Evolutionary conservation across 2,329 filamentous ascomycete species (phyloP).

Genomic region (Microcyclospora tardicrescens): DNA sequence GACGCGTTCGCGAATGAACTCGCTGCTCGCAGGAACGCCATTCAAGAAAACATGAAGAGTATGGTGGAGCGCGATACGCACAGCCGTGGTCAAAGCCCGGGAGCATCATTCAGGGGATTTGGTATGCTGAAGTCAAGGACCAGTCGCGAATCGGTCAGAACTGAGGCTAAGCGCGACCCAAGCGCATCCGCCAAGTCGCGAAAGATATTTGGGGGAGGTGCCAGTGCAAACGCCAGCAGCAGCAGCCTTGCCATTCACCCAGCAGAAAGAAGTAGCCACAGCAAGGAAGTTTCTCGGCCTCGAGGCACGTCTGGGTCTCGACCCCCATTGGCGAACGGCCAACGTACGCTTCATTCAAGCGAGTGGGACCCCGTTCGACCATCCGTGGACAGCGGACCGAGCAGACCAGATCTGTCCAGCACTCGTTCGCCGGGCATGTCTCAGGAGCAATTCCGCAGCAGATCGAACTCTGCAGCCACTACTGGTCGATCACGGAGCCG

Average conservation of each 20-base stretch:
- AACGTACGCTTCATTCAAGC: slow-evolving; percentile 13
- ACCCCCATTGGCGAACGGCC: slow-evolving; percentile 9
- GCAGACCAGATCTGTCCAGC: not conserved
- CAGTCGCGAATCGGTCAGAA: slow-evolving; percentile 49
- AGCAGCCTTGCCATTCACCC: slow-evolving; percentile 16
- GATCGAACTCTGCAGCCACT: slow-evolving; percentile 42
- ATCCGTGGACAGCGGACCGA: slow-evolving; percentile 22
- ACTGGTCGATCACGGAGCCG: slow-evolving; percentile 43
- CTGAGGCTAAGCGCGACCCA: slow-evolving; percentile 33
- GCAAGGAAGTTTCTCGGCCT: slow-evolving; percentile 13
- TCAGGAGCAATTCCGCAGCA: slow-evolving; percentile 32
- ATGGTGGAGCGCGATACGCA: slow-evolving; percentile 50
- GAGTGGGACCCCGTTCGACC: slow-evolving; percentile 19
- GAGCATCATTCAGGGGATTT: slow-evolving; percentile 39
- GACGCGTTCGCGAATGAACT: slow-evolving; percentile 64
- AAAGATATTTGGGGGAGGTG: slow-evolving; percentile 43
- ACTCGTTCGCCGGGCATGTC: slow-evolving; percentile 26
- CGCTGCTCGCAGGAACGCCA: slow-evolving; percentile 54
- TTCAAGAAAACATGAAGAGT: slow-evolving; percentile 60
- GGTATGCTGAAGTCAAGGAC: slow-evolving; percentile 54
- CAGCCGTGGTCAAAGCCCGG: slow-evolving; percentile 23
- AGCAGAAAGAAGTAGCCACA: slow-evolving; percentile 11
- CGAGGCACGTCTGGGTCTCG: slow-evolving; percentile 14
- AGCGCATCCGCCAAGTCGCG: slow-evolving; percentile 40
- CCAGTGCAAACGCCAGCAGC: slow-evolving; percentile 19